A percentile compares a stretch with the other conserved stretches of the same genome.
phyloP scores from a whole-genome alignment of 2,329 filamentous ascomycete genomes.

The Colletotrichum chlorophyti region DNA sequence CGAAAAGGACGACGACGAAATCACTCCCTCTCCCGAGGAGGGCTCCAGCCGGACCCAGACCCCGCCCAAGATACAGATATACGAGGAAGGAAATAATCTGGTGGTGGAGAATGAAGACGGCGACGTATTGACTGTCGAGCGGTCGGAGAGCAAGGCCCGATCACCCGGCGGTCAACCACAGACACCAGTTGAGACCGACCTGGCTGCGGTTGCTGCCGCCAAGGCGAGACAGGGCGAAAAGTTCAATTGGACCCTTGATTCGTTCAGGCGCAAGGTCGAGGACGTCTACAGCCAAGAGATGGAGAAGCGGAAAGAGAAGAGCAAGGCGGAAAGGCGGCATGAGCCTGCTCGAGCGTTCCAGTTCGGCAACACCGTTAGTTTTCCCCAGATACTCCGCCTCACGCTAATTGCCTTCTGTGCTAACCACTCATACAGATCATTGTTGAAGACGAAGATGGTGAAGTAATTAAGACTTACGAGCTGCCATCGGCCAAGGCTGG shows the following conservation, averaged over 20 bases:
- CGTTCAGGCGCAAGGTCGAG: conserved; percentile 56
- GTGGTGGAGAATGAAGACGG: conserved; percentile 87
- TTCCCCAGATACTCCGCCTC: neutral
- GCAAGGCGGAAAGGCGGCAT: conserved; percentile 61
- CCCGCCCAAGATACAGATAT: conserved; percentile 66
- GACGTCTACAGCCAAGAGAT: conserved; percentile 66
- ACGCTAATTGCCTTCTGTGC: neutral
- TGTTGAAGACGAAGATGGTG: conserved; percentile 85
- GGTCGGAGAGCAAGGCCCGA: conserved; percentile 41
- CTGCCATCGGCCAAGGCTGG: conserved; percentile 62
- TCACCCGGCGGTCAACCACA: too few relatives aligned
- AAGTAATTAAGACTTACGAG: conserved; percentile 86
- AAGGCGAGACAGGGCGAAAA: conserved; percentile 42
- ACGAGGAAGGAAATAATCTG: conserved; percentile 79
- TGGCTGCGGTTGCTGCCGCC: neutral
- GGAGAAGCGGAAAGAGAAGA: conserved; percentile 66
- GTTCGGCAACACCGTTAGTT: conserved; percentile 76
- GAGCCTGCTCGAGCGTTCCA: conserved; percentile 85
- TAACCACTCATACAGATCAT: conserved; percentile 67
- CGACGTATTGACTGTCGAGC: conserved; percentile 77
- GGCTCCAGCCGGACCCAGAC: conserved; percentile 15
- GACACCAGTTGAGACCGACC: conserved; percentile 3
- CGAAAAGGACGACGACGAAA: conserved; percentile 21
- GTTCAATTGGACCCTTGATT: conserved; percentile 48
- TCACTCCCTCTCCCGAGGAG: conserved; percentile 21